Base-by-base conservation (phyloP, 208 protist genomes). In the Crithidia mellificae region DNA sequence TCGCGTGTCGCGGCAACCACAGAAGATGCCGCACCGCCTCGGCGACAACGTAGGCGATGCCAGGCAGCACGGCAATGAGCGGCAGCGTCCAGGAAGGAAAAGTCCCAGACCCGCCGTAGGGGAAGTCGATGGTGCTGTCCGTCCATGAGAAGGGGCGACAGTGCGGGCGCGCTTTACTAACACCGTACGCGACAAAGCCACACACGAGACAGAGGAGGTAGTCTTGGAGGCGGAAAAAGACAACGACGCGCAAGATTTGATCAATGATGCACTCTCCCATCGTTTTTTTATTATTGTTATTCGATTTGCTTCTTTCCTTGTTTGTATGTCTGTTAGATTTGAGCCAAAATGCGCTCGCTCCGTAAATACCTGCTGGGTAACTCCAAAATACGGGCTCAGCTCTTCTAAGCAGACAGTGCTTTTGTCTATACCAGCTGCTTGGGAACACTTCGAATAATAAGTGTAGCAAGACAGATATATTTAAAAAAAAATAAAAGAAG, bases 81-180 rank as follows among this genome's bases (percentile, higher is more conserved):
- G 55, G 38, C 41, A 92, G 47, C 29, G 80, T 79, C 80, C 81
- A 92, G 4, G 63, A 68, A 0, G 86, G 83, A 56, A 92, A 87
- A 0, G 80, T 83, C 19, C 57, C 65, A 1, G 25, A 6, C 6
- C 36, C 65, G 19, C 43, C 64, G 71, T 77, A 83, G 0, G 82
- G 63, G 43, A 78, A 64, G 50, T 27, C 24, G 49, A 92, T 87
- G 30, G 59, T 72, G 0, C 55, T 19, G 50, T 92, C 86, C 0
- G 58, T 53, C 83, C 79, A 86, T 6, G 69, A 78, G 55, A 92
- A 92, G 0, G 55, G n/a, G 0, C 83, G 70, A 64, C 86, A 92
- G 70, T 81, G 55, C 0, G 81, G 83, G 15, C 44, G 57, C 4
- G 76, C 78, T 14, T 49, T 55, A 8, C 50, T 38, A 3, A 72